Base-by-base conservation (phyloP, 805 yeast species). In the Saccharomycopsis selenospora region DNA sequence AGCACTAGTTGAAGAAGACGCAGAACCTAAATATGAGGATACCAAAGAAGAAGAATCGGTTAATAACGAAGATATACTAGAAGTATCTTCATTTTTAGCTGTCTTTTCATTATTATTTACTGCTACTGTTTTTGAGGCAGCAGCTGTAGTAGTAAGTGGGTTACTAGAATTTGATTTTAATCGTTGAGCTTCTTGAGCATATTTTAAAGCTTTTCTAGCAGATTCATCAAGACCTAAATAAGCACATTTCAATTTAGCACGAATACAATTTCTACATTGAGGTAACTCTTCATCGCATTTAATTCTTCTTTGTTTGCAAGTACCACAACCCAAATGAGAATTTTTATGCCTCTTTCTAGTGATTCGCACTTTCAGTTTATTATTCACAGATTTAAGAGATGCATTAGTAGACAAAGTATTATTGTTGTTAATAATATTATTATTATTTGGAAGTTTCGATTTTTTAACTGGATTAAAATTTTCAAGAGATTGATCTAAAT, bases 251-350 rank as follows among this genome's bases (percentile, higher is more conserved):
- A 72, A 61, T 47, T 71, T 70, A 46, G 70, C 68, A 54, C 75
- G 68, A 27, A 65, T 55, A 59, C 86, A 80, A 56, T 78, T 79
- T 45, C 63, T 61, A 56, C 87, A 80, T 44, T 67, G 64, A 2
- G 85, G 85, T n/a, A 76, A 66, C 26, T 67, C 65, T 60, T 80
- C 86, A 61, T 80, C 84, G 61, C 86, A 80, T 56, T 80, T 80
- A 59, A 80, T 76, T 36, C 83, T 67, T 36, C 85, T 70, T 43
- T 70, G 67, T 57, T 80, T 79, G 62, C 86, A 80, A 18, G 80
- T 78, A 2, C 77, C 79, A 64, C 93, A 84, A n/a, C 93, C 91
- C 46, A 76, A 60, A 57, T 82, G 88, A 4, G 86, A 80, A 64
- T 82, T 82, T 50, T 81, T 68, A 62, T 82, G 88, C 51, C 74